Evolutionary conservation across 352 stramenopile genomes (phyloP).

Genomic region (Phytophthora litchii): DNA sequence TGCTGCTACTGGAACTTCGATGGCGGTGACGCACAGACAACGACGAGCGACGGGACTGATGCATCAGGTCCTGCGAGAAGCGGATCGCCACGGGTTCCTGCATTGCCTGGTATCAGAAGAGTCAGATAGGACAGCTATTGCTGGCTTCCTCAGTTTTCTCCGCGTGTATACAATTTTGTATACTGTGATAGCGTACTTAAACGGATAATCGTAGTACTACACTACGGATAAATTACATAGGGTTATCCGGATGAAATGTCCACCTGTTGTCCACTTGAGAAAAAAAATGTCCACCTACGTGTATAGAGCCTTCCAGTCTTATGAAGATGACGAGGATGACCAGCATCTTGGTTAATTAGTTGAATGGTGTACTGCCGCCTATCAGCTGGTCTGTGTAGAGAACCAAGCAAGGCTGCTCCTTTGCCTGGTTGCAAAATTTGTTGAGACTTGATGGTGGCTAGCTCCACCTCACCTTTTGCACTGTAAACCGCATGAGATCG

Average conservation of each 20-base stretch:
- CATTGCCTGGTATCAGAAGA: constrained; percentile 21
- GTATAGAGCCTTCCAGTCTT: background rate
- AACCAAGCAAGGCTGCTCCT: constrained; percentile 7
- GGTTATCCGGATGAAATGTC: background rate
- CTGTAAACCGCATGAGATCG: background rate
- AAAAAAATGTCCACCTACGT: constrained; percentile 10
- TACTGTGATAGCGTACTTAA: constrained; percentile 5
- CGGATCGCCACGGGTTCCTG: constrained; percentile 26
- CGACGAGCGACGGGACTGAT: constrained; percentile 23
- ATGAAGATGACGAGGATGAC: constrained; percentile 10
- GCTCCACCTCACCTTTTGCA: constrained; percentile 2
- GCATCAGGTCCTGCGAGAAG: constrained; percentile 15
- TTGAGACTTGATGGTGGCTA: background rate
- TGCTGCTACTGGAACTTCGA: constrained; percentile 39
- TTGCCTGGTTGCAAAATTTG: constrained; percentile 13
- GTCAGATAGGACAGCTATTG: constrained; percentile 9
- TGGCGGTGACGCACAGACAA: constrained; percentile 22
- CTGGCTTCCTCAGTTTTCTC: constrained; percentile 5
- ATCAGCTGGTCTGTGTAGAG: constrained; percentile 13
- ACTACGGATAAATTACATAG: background rate
- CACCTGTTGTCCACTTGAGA: constrained; percentile 8
- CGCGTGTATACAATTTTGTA: constrained; percentile 9
- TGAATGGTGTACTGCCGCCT: constrained; percentile 13
- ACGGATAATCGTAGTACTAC: background rate
- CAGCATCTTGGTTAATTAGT: constrained; percentile 7